Evolutionary conservation across 2,329 filamentous ascomycete species (phyloP), one percentile per base, ranked within the genome.

Genomic region (Albifimbria verrucaria): DNA sequence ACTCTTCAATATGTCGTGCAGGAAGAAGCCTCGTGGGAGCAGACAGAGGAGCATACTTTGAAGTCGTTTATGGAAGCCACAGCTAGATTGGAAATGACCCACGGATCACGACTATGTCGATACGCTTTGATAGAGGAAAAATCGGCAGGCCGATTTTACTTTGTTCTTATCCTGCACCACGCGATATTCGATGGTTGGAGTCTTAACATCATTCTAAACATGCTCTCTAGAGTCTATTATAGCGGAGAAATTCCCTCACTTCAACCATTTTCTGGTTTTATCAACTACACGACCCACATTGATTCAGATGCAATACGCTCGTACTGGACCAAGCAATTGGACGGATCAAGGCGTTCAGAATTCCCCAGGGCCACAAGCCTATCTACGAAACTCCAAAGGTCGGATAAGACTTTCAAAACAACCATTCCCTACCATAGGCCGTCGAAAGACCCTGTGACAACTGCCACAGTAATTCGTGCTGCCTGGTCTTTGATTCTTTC

Each of bases 321-420:
- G 2, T 77, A 72, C 59, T 77, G 75, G 75, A 62, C 63, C 15
- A 64, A 72, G 42, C 67, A 71, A 36, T 63, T 77, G 6, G 56
- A 66, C 5, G 72, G 22, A 9, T 17, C 22, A 5, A 46, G 21
- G 17, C n/a, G 17, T 20, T 15, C 21, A 18, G n/a, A 17, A 17
- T 46, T 46, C 43, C 43, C 43, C 6, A n/a, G n/a, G n/a, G n/a
- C n/a, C n/a, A n/a, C n/a, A n/a, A n/a, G n/a, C n/a, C n/a, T n/a
- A n/a, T n/a, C n/a, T n/a, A n/a, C n/a, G n/a, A n/a, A n/a, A n/a
- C n/a, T n/a, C n/a, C n/a, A n/a, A n/a, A n/a, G n/a, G n/a, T n/a
- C n/a, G n/a, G n/a, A n/a, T n/a, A n/a, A n/a, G n/a, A n/a, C n/a
- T n/a, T n/a, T n/a, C n/a, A n/a, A 39, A 39, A 12, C 5, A 39